These are phyloP conservation scores for Trametes pubescens DNA, from an alignment of 1,284 basidiomycete genomes.

Conservation along the genomic window DNA sequence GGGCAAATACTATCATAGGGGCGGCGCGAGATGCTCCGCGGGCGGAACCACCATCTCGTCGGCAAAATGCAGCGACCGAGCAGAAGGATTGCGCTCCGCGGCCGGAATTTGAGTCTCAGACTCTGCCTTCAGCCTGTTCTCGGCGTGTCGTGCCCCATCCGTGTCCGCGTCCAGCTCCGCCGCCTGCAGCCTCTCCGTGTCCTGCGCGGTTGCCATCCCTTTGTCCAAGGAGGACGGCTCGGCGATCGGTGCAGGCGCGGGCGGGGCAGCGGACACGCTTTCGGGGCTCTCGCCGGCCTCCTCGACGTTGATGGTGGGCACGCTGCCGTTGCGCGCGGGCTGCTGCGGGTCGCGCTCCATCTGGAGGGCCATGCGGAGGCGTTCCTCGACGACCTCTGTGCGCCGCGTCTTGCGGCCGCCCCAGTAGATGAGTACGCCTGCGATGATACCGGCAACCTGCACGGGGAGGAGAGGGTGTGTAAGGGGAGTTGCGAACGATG, in stretches of 20 bases:
- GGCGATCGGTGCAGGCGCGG: slow-evolving; percentile 12
- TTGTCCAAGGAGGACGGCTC: not conserved
- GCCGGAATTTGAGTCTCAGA: slow-evolving; percentile 6
- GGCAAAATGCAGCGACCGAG: slow-evolving; percentile 29
- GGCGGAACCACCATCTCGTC: slow-evolving; percentile 47
- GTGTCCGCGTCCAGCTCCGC: slow-evolving; percentile 5
- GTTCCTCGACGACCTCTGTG: slow-evolving; percentile 73
- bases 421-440: slow-evolving; percentile 81
- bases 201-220: not conserved
- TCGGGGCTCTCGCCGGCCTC: slow-evolving; percentile 5
- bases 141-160: slow-evolving; percentile 6
- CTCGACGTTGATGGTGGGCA: slow-evolving; percentile 10
- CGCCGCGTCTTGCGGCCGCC: slow-evolving; percentile 84
- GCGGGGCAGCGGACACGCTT: not conserved
- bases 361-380: slow-evolving; percentile 73
- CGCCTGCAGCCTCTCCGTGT: slow-evolving; percentile 15
- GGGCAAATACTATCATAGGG: not conserved
- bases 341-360: slow-evolving; percentile 41
- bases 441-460: slow-evolving; percentile 66
- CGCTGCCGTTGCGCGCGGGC: not conserved
- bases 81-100: slow-evolving; percentile 13
- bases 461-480: not conserved
- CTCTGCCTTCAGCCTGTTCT: slow-evolving; percentile 16
- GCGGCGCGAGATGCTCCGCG: slow-evolving; percentile 26
- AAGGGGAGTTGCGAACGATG: not conserved